Conservation (phyloP, 1,139 yeast genomes). For the Taphrina communis region DNA sequence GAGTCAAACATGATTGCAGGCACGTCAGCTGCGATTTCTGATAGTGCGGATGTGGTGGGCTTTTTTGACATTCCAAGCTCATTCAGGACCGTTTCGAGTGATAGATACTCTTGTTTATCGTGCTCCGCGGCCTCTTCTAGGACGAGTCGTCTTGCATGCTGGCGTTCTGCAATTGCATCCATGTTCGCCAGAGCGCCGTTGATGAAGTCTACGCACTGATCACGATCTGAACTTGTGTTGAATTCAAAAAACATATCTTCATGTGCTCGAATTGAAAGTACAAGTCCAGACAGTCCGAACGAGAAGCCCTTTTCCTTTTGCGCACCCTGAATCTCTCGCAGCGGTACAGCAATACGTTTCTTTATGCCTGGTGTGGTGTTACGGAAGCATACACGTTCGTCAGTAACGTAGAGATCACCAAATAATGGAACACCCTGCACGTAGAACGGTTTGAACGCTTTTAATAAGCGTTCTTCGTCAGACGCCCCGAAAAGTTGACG, state of each 20-base stretch:
- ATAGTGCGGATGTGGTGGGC: constrained; percentile 34
- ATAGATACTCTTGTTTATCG: constrained; percentile 49
- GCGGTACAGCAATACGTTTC: constrained; percentile 84
- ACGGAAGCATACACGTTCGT: constrained; percentile 71
- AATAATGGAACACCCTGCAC: constrained; percentile 75
- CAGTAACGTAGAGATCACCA: constrained; percentile 80
- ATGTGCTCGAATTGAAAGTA: constrained; percentile 69
- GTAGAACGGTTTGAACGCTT: constrained; percentile 75
- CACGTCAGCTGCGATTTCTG: constrained; percentile 31
- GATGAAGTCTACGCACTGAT: constrained; percentile 63
- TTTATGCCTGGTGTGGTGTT: constrained; percentile 78
- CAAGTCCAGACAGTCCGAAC: constrained; percentile 72
- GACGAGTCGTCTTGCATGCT: constrained; percentile 1
- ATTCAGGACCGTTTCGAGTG: constrained; percentile 14
- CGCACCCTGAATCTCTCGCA: constrained; percentile 71
- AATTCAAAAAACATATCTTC: constrained; percentile 81
- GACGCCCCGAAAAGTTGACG: constrained; percentile 69
- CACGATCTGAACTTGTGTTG: constrained; percentile 67
- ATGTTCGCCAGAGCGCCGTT: constrained; percentile 39
- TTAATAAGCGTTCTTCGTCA: constrained; percentile 60
- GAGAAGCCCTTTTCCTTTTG: constrained; percentile 68
- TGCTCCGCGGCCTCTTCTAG: constrained; percentile 9
- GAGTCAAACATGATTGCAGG: constrained; percentile 46
- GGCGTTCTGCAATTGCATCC: constrained; percentile 9
- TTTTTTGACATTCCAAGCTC: constrained; percentile 36